Evolutionary conservation across 805 yeast genomes (phyloP), one percentile per base, ranked within the genome.

Genomic region (Ascoidea tarda): DNA sequence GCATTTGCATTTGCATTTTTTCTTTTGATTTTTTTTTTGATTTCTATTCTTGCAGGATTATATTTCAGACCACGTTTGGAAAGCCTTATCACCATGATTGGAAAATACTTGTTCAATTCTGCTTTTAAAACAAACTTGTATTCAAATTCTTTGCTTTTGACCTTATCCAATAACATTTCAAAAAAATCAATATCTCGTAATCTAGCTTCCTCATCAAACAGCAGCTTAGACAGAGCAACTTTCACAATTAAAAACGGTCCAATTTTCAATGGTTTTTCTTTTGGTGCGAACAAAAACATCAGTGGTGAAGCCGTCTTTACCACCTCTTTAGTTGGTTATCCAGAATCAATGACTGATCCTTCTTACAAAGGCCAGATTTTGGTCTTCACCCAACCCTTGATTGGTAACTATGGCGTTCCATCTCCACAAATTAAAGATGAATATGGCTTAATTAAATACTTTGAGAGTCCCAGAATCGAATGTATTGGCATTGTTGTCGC

Each of bases 321-420:
- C 49, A 95, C 99, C 42, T 93, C 97, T 6, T 76, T 95, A 68
- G 99, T 93, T 10, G 99, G 99, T 16, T 93, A 93, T 69, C 98
- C 99, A 16, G 99, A 93, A 69, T 87, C 96, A 6, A 89, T 93
- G 95, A 93, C 99, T 28, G 99, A 93, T 69, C 99, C 99, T 46
- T 89, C 97, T 5, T 93, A 93, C 69, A 83, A 82, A 62, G 99
- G 99, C 51, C 99, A 93, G 73, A 93, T 93, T 60, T 79, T 93
- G 59, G 95, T 93, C 56, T 87, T 93, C 71, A 93, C 99, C 6
- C 97, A 89, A 69, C 99, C 99, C 28, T 76, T 93, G 64, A 88
- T 93, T 62, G 99, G 99, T 59, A 93, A 93, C 70, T 93, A 93
- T 69, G 99, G 99, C 69, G 99, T 93, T 42, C 99, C 99, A 32